Conservation (phyloP, 331 rosid species). For the Malus hybrid region DNA sequence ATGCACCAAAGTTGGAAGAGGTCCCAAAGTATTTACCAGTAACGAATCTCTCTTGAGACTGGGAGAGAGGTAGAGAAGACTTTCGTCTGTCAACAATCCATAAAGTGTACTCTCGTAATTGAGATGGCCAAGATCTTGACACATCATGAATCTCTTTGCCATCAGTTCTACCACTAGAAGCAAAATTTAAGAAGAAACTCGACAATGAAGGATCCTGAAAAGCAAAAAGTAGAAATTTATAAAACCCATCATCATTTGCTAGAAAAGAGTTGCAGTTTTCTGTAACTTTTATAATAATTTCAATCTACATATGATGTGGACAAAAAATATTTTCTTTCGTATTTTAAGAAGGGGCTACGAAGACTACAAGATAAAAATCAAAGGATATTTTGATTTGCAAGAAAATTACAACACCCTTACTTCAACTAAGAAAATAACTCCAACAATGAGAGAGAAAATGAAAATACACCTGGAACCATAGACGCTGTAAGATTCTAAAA, state of each 20-base stretch:
- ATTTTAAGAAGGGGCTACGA: not conserved
- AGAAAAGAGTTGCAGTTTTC: constrained; percentile 2
- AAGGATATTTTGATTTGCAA: not conserved
- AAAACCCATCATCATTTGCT: constrained; percentile 4
- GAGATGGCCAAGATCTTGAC: constrained; percentile 60
- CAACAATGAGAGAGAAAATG: not conserved
- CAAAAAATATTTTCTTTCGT: not conserved
- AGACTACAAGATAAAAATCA: not conserved
- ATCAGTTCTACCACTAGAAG: constrained; percentile 23
- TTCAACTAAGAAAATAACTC: not conserved
- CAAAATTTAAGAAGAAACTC: constrained; percentile 45
- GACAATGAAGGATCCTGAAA: constrained; percentile 62
- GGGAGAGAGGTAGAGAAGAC: constrained; percentile 42
- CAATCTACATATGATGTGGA: not conserved
- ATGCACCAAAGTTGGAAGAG: constrained; percentile 8
- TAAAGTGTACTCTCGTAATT: constrained; percentile 47
- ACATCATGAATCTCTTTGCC: constrained; percentile 26
- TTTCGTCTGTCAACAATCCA: constrained; percentile 59
- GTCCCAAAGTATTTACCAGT: constrained; percentile 37
- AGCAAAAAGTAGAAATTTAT: constrained; percentile 13
- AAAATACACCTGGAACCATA: constrained; percentile 60
- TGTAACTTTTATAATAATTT: not conserved
- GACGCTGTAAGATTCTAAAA: constrained; percentile 50
- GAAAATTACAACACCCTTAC: not conserved
- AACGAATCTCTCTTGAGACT: constrained; percentile 52